Evolutionary conservation across 306 rosid species (phyloP), one percentile per base, ranked within the genome.

Genomic region (Trifolium pratense): DNA sequence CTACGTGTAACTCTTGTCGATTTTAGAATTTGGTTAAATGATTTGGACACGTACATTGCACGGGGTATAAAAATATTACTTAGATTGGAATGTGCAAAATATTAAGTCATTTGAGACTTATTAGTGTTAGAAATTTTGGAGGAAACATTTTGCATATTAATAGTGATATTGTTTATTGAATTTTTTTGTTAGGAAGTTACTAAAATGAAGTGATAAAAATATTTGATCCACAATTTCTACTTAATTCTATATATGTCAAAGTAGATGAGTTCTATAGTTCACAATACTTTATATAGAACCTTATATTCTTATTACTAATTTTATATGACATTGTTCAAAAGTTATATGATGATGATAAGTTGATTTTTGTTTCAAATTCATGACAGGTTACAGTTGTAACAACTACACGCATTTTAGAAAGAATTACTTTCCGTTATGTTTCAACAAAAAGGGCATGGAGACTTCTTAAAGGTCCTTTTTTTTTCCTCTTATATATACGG

Each of bases 401-500:
- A 17, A 94, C 97, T 8, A 83, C 88, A 74, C 85, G 96, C 36
- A 45, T 94, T 81, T 79, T 94, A 74, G 98, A 94, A 83, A 86
- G 95, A 83, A 55, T 91, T 51, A 11, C 79, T 74, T 84, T 91
- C 36, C 90, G 77, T 83, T 66, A 89, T 77, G 79, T 73, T 79
- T 86, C 98, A 21, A 84, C 71, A 80, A 81, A 81, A 74, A 83
- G 79, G 88, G 96, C 98, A 13, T 91, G 98, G 98, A 91, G 75
- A 82, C 86, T 94, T 77, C 80, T 91, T 14, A 94, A 94, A 88
- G 98, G 98, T 94, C 66, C 40, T 16, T 18, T 40, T 23, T 23
- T 12, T 0, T 15, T 3, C n/a, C n/a, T 31, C 15, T 52, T 43
- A 43, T 25, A 25, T 25, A 21, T 21, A 21, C 1, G 25, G 25